phyloP scores from a whole-genome alignment of 176 grass and related monocot genomes.

The Oryza glaberrima region DNA sequence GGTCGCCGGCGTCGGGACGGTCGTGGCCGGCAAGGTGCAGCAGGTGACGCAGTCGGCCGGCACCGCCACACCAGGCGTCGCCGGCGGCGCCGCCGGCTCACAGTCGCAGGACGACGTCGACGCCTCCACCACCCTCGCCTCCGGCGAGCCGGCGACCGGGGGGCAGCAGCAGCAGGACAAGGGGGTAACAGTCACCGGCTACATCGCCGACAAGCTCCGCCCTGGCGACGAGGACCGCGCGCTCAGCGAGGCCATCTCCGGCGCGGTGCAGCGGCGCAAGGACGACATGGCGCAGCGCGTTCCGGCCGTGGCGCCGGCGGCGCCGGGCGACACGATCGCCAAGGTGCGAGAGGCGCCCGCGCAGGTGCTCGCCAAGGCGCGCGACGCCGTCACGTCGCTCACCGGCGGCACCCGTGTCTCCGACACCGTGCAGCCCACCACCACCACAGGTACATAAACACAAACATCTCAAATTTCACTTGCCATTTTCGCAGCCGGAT shows the following conservation, averaged over 20 bases:
- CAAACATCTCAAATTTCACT: no score
- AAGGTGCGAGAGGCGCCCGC: constrained; percentile 30
- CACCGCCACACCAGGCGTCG: constrained; percentile 25
- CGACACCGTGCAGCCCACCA: constrained; percentile 36
- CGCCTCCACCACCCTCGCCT: not conserved
- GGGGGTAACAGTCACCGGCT: constrained; percentile 53
- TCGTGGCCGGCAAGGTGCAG: constrained; percentile 50
- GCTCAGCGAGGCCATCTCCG: constrained; percentile 67
- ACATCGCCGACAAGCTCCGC: constrained; percentile 70
- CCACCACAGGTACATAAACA: not conserved
- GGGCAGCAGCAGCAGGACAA: constrained; percentile 67
- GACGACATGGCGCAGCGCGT: constrained; percentile 33
- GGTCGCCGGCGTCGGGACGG: constrained; percentile 54
- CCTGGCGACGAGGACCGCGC: constrained; percentile 70
- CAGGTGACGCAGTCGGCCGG: constrained; percentile 3
- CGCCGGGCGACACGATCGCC: not conserved
- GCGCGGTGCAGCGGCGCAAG: constrained; percentile 59
- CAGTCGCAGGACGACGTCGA: not conserved
- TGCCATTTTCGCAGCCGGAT: not conserved
- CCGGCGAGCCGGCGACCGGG: not conserved
- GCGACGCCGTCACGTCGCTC: constrained; percentile 61
- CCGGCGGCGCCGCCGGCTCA: not conserved
- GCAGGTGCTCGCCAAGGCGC: constrained; percentile 40
- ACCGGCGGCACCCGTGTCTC: constrained; percentile 53
- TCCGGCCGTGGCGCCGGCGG: constrained; percentile 6